A percentile compares a stretch with the other conserved stretches of the same genome.
Evolutionary conservation across 306 rosid genomes (phyloP).

Genomic region (Glycyrrhiza uralensis): DNA sequence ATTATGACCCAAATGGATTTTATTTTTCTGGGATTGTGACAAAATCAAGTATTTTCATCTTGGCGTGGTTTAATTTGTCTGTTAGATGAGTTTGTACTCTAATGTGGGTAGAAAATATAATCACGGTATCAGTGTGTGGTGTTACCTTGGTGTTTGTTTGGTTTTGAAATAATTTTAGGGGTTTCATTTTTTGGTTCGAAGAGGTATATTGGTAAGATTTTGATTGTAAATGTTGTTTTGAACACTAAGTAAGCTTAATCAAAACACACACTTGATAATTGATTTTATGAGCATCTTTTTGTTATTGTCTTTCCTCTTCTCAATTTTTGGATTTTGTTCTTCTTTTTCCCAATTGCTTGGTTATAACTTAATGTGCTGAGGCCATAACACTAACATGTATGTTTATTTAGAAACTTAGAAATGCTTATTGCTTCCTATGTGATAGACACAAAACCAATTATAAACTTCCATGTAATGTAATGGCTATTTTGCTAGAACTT

Average conservation of each 20-base stretch:
- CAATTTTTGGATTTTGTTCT: not conserved
- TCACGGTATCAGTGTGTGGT: not conserved
- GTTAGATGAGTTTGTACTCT: conserved; percentile 7
- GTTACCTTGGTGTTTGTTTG: not conserved
- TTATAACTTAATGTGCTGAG: not conserved
- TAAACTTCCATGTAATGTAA: not conserved
- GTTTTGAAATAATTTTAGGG: not conserved
- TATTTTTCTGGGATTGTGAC: not conserved
- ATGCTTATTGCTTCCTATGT: not conserved
- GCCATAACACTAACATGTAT: not conserved
- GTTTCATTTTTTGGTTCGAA: not conserved
- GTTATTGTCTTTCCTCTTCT: not conserved
- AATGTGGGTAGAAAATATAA: conserved; percentile 12
- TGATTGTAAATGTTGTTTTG: not conserved
- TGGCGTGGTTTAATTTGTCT: not conserved
- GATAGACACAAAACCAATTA: not conserved
- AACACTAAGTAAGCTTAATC: not conserved
- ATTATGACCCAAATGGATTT: not conserved
- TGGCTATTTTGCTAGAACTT: not conserved
- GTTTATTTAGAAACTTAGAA: not conserved
- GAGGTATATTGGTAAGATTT: not conserved
- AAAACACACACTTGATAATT: not conserved
- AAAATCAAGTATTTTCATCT: not conserved
- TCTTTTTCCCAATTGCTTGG: not conserved
- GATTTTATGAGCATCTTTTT: not conserved